Base-by-base conservation (phyloP, 225 moss, liverwort and hornwort genomes). In the Sphagnum tenellum region DNA sequence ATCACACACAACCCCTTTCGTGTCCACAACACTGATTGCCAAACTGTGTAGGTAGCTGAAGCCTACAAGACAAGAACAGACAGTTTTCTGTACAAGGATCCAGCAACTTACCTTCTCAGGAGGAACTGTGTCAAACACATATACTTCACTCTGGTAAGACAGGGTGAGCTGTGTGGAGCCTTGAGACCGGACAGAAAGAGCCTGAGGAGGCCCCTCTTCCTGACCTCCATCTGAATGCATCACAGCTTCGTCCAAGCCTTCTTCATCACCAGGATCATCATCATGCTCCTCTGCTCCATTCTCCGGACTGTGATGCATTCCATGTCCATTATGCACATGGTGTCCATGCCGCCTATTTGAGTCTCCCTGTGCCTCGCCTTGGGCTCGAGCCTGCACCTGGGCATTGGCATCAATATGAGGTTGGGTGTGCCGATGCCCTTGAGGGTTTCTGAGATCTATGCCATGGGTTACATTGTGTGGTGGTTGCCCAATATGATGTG, bases 61-160 rank as follows among this genome's bases (percentile, higher is more conserved):
- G 9, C 59, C 59, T 7, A 60, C 14, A n/a, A 5, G 8, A 60
- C 29, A 45, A 60, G 45, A 5, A 5, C 59, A 60, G 6, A 60
- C 59, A 60, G 45, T 6, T 13, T 60, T 7, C 7, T 60, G 6
- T 14, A 8, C 4, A 9, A 54, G 12, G 4, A 4, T 5, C 3
- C 11, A 45, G 8, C 0, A 11, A 29, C 29, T 61, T 67, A 91
- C 94, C 85, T 94, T 94, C 73, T 94, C 94, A 8, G 94, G 94
- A 60, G 94, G 94, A 50, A 94, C 94, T 14, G 94, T 88, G 52
- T 94, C 94, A 70, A 94, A 94, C 50, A 94, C 94, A 64, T 94
- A 94, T 49, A 91, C 94, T 79, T 94, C 94, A 55, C 91, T 91
- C 70, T 94, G 94, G 69, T 94, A 94, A 55, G 94, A 91, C 14